Conservation (phyloP, 208 protist species). For the Sergeia podlipaevii region DNA sequence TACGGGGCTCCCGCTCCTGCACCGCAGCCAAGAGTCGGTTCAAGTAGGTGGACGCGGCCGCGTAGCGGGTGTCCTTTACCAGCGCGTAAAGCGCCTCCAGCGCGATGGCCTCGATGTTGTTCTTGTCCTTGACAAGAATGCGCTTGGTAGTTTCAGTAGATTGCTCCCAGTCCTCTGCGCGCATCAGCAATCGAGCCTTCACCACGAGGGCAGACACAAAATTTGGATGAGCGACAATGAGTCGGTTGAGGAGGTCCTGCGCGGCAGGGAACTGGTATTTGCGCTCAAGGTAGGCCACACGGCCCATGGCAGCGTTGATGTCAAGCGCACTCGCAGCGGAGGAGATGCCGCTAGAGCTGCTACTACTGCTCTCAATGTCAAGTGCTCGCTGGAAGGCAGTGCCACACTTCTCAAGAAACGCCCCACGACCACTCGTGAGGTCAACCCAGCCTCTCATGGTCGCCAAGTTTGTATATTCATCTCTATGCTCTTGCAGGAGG, state of each 20-base stretch:
- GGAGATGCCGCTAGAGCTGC: background rate
- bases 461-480: conserved; percentile 79
- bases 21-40: conserved; percentile 56
- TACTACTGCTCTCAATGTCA: conserved; percentile 31
- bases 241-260: conserved; percentile 80
- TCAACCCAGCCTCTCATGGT: conserved; percentile 85
- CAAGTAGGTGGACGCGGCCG: conserved; percentile 55
- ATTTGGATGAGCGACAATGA: conserved; percentile 65
- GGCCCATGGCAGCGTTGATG: conserved; percentile 79
- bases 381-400: conserved; percentile 67
- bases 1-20: conserved; percentile 70
- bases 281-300: conserved; percentile 77
- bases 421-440: conserved; percentile 69
- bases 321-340: conserved; percentile 24
- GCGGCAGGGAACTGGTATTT: conserved; percentile 76
- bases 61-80: conserved; percentile 68
- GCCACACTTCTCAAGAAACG: conserved; percentile 82
- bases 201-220: conserved; percentile 67
- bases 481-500: conserved; percentile 38
- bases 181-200: conserved; percentile 85
- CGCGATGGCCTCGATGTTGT: conserved; percentile 75
- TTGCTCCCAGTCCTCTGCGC: conserved; percentile 93
- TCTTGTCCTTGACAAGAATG: conserved; percentile 71
- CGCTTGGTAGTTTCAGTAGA: conserved; percentile 76
- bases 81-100: conserved; percentile 73